Evolutionary conservation across 78 protist genomes (phyloP).

Genomic region (Chrysochromulina parva): DNA sequence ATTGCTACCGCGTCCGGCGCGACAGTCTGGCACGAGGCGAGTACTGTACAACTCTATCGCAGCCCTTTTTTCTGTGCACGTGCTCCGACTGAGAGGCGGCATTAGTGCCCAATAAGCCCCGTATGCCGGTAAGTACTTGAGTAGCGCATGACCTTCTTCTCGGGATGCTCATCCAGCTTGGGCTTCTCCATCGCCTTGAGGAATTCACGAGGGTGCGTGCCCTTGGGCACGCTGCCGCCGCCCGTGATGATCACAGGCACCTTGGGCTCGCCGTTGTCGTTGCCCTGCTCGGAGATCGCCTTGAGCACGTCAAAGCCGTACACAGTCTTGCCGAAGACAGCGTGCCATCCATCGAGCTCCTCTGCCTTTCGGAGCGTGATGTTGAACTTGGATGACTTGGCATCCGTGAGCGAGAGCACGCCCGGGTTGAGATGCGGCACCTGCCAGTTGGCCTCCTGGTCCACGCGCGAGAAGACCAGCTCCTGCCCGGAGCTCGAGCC

Average conservation of each 20-base stretch:
- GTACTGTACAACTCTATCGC: too few relatives aligned
- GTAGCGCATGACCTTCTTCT: conserved; percentile 25
- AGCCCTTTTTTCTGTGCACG: too few relatives aligned
- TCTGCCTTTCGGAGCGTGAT: background rate
- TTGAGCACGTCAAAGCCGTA: conserved; percentile 7
- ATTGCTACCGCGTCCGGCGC: too few relatives aligned
- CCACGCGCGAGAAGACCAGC: background rate
- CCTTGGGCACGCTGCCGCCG: too few relatives aligned
- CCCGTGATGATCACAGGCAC: too few relatives aligned
- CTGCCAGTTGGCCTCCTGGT: conserved; percentile 4
- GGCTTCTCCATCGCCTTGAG: background rate
- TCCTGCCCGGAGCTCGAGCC: background rate
- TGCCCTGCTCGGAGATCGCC: conserved; percentile 2
- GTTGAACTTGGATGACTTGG: background rate
- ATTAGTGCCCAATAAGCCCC: background rate
- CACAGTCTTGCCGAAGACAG: conserved; percentile 13
- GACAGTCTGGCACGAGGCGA: too few relatives aligned
- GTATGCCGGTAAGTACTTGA: background rate
- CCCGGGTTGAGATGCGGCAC: conserved; percentile 22
- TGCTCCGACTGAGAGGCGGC: background rate
- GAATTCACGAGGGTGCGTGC: conserved; percentile 9
- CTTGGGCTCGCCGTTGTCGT: background rate
- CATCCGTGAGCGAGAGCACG: background rate
- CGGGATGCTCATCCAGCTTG: background rate
- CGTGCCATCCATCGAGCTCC: conserved; percentile 21